phyloP scores from a whole-genome alignment of 495 filamentous ascomycete species.

The Apodospora peruviana region DNA sequence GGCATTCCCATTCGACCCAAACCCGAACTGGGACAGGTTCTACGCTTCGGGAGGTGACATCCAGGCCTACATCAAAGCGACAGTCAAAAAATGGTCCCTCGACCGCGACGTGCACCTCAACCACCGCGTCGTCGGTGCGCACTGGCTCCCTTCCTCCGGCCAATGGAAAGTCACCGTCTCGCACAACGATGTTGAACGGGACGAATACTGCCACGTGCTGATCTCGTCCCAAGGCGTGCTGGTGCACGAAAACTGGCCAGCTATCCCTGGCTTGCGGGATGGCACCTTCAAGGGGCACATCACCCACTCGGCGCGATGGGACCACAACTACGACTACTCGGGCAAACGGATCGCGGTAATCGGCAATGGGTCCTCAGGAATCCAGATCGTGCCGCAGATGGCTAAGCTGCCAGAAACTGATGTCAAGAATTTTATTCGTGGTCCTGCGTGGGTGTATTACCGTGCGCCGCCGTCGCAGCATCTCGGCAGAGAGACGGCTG shows the following conservation, averaged over 20 bases:
- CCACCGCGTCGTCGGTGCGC: constrained; percentile 22
- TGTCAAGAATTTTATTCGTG: constrained; percentile 43
- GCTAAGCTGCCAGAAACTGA: constrained; percentile 35
- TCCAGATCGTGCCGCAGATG: constrained; percentile 43
- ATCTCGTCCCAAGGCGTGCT: constrained; percentile 20
- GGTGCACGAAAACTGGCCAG: constrained; percentile 43
- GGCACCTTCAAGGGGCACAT: constrained; percentile 34
- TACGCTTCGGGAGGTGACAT: constrained; percentile 29
- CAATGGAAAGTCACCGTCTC: constrained; percentile 12
- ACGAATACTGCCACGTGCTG: constrained; percentile 19
- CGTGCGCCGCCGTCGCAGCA: constrained; percentile 34
- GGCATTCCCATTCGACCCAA: constrained; percentile 38
- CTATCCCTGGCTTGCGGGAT: constrained; percentile 34
- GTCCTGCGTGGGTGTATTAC: constrained; percentile 51
- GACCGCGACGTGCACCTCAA: constrained; percentile 24
- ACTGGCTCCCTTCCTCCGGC: constrained; percentile 19
- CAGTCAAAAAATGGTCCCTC: constrained; percentile 28
- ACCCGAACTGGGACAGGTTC: constrained; percentile 32
- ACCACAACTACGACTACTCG: constrained; percentile 36
- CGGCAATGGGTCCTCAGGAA: constrained; percentile 35
- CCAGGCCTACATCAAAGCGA: constrained; percentile 27
- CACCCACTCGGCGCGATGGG: constrained; percentile 49
- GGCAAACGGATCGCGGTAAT: constrained; percentile 41
- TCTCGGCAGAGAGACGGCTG: constrained; percentile 18
- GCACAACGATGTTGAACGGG: constrained; percentile 24